Conservation (phyloP, 176 grass and related monocot species). For the Aegilops speltoides region DNA sequence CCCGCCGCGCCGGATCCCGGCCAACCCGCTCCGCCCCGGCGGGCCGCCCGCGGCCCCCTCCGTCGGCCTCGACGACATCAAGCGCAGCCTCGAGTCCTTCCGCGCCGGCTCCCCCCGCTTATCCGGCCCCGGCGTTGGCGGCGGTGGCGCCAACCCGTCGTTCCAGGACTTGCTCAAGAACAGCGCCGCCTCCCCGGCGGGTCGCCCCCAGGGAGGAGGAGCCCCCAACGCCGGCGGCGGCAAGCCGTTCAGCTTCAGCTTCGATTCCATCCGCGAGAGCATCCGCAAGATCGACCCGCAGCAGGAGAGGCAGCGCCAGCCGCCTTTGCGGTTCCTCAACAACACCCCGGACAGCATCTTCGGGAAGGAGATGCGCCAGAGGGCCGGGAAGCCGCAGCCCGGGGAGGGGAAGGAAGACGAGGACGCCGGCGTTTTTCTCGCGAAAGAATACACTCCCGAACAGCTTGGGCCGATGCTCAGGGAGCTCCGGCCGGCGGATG, state of each 20-base stretch:
- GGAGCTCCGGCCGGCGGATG: slow-evolving; percentile 48
- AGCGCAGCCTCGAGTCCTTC: slow-evolving; percentile 37
- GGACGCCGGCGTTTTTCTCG: slow-evolving; percentile 31
- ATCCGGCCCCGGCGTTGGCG: neutral
- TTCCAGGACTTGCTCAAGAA: slow-evolving; percentile 48
- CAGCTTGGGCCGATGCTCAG: slow-evolving; percentile 68
- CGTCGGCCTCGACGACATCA: slow-evolving; percentile 7
- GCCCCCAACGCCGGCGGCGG: neutral
- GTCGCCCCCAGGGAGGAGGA: neutral
- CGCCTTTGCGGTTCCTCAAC: neutral
- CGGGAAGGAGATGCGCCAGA: slow-evolving; percentile 24
- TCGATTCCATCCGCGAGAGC: slow-evolving; percentile 22
- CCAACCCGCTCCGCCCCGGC: slow-evolving; percentile 23
- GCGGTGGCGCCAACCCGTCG: neutral
- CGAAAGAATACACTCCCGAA: slow-evolving; percentile 42
- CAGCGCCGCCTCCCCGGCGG: neutral
- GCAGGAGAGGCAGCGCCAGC: neutral
- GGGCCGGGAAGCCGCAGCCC: neutral
- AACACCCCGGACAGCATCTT: neutral
- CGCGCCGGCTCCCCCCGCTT: neutral
- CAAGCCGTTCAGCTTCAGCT: neutral
- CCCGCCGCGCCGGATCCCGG: slow-evolving; percentile 27
- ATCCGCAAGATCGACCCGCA: neutral
- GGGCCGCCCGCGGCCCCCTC: neutral
- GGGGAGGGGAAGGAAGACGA: neutral